A percentile compares a stretch with the other conserved stretches of the same genome.
Conservation (phyloP, 805 yeast species). For the Brettanomyces sp. region DNA sequence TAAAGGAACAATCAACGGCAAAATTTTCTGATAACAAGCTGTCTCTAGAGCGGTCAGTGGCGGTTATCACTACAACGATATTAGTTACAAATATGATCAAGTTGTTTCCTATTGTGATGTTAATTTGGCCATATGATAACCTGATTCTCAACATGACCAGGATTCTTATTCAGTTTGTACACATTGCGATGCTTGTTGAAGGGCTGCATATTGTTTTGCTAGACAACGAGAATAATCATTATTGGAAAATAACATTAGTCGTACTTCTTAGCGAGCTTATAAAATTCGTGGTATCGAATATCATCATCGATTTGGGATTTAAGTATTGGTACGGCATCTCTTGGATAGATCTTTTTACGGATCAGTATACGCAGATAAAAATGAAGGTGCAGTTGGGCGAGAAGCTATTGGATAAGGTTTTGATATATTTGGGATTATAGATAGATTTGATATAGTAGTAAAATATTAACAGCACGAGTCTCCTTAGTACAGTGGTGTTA, state of each 20-base stretch:
- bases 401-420: constrained; percentile 9
- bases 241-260: constrained; percentile 20
- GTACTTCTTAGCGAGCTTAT: constrained; percentile 18
- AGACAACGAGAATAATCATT: constrained; percentile 16
- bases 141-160: constrained; percentile 36
- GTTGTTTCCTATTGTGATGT: constrained; percentile 82
- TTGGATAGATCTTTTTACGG: constrained; percentile 12
- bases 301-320: constrained; percentile 15
- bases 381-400: constrained; percentile 12
- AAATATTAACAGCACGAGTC: not conserved
- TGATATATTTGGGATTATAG: constrained; percentile 1
- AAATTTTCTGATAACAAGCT: not conserved
- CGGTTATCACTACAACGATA: constrained; percentile 56
- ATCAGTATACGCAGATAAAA: constrained; percentile 19
- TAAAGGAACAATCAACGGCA: not conserved
- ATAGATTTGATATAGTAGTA: not conserved
- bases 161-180: constrained; percentile 22
- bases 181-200: constrained; percentile 23
- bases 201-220: constrained; percentile 24
- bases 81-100: constrained; percentile 72
- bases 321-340: constrained; percentile 12
- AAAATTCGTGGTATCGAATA: constrained; percentile 12
- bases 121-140: constrained; percentile 96
- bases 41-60: not conserved
- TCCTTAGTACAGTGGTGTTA: no score